A percentile compares a stretch with the other conserved stretches of the same genome.
phyloP scores from a whole-genome alignment of 495 filamentous ascomycete species.

The Penicillium cataractarum region DNA sequence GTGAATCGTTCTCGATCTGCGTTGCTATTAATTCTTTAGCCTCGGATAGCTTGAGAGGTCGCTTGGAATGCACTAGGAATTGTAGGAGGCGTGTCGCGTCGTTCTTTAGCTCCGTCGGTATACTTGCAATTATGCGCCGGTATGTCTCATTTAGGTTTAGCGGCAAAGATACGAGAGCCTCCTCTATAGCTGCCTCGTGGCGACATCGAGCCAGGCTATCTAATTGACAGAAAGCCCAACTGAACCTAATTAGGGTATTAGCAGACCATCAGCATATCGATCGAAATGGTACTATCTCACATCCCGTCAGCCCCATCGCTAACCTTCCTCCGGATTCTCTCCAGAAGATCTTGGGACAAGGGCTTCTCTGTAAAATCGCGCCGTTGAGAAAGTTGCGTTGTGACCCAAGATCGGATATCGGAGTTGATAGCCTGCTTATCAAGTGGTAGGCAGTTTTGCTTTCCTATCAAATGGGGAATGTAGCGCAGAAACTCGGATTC shows the following conservation, averaged over 20 bases:
- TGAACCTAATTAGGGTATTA: slow-evolving; percentile 39
- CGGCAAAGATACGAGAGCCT: slow-evolving; percentile 40
- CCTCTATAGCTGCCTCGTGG: slow-evolving; percentile 21
- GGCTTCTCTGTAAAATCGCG: slow-evolving; percentile 27
- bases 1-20: slow-evolving; percentile 9
- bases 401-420: slow-evolving; percentile 32
- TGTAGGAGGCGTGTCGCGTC: slow-evolving; percentile 30
- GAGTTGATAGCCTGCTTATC: too few relatives aligned
- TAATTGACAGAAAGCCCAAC: slow-evolving; percentile 46
- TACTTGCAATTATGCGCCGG: slow-evolving; percentile 33
- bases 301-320: slow-evolving; percentile 39
- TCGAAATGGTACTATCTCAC: slow-evolving; percentile 24
- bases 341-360: slow-evolving; percentile 20
- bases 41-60: slow-evolving; percentile 24
- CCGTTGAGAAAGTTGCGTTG: slow-evolving; percentile 25
- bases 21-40: slow-evolving; percentile 32
- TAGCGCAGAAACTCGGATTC: slow-evolving; percentile 26
- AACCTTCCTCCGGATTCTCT: slow-evolving; percentile 20
- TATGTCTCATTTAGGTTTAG: slow-evolving; percentile 42
- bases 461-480: slow-evolving; percentile 21
- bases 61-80: slow-evolving; percentile 27
- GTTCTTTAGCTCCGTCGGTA: slow-evolving; percentile 23
- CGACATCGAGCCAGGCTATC: slow-evolving; percentile 37
- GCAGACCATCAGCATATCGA: slow-evolving; percentile 17
- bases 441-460: slow-evolving; percentile 17